Evolutionary conservation across 2,329 filamentous ascomycete species (phyloP).

Genomic region (Gnomoniopsis sp.): DNA sequence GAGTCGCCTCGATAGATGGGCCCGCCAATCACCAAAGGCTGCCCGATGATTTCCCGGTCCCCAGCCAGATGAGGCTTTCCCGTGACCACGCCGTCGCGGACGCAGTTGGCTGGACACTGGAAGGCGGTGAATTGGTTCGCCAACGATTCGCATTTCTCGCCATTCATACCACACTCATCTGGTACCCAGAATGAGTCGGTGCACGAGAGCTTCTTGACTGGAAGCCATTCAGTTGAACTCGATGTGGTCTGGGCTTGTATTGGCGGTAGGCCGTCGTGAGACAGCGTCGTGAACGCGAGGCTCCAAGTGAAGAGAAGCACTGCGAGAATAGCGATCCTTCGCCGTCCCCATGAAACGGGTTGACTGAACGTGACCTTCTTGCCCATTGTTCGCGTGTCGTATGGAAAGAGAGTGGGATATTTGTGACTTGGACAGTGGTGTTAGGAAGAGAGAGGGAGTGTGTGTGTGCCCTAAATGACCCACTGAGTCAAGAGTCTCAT

Average conservation of each 20-base stretch:
- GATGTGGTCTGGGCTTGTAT: neutral
- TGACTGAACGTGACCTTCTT: neutral
- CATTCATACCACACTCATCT: slow-evolving; percentile 70
- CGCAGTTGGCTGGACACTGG: slow-evolving; percentile 72
- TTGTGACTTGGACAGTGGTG: neutral
- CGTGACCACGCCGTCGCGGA: slow-evolving; percentile 61
- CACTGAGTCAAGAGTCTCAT: no score
- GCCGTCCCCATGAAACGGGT: neutral
- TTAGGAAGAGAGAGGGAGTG: no score
- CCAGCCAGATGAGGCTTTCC: slow-evolving; percentile 71
- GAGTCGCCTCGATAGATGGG: slow-evolving; percentile 80
- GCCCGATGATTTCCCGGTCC: slow-evolving; percentile 61
- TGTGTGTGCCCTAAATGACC: no score
- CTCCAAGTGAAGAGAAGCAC: slow-evolving; percentile 10
- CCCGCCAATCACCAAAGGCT: slow-evolving; percentile 63
- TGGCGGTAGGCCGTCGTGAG: slow-evolving; percentile 10
- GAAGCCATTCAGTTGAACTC: neutral
- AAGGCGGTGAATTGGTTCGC: slow-evolving; percentile 67
- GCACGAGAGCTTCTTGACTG: slow-evolving; percentile 46
- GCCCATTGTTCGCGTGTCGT: neutral
- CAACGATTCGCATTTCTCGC: slow-evolving; percentile 72
- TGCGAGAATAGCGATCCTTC: neutral
- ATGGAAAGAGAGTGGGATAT: neutral
- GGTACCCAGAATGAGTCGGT: slow-evolving; percentile 67
- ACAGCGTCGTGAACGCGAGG: slow-evolving; percentile 36